These are phyloP conservation scores for Pseudogymnoascus sp. DNA, from an alignment of 2,329 filamentous ascomycete species.

Conservation along the genomic window DNA sequence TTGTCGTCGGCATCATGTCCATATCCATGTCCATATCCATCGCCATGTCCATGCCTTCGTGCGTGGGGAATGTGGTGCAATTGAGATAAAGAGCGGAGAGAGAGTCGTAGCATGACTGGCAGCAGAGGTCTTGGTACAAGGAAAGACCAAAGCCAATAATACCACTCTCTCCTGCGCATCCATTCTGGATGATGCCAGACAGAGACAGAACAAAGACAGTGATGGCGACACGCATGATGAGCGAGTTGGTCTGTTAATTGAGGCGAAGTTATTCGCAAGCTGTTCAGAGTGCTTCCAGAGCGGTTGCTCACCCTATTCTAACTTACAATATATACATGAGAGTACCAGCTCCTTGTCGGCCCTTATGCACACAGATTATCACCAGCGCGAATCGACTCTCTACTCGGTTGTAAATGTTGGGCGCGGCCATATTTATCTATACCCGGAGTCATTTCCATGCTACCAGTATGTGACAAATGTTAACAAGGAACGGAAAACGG, in stretches of 20 bases:
- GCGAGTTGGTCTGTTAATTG: not conserved
- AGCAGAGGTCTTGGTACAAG: constrained; percentile 23
- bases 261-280: not conserved
- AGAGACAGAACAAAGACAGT: not conserved
- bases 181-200: not conserved
- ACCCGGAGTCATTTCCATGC: not conserved
- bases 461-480: not conserved
- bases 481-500: not conserved
- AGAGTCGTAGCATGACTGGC: constrained; percentile 22
- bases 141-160: constrained; percentile 26
- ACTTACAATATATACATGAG: constrained; percentile 1
- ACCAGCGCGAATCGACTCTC: not conserved
- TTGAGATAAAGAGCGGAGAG: constrained; percentile 22
- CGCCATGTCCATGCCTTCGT: constrained; percentile 11
- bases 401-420: not conserved
- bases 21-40: constrained; percentile 21
- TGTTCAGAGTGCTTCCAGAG: not conserved
- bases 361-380: not conserved
- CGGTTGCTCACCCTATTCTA: not conserved
- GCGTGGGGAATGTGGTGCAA: constrained; percentile 22
- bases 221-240: not conserved
- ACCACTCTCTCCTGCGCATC: constrained; percentile 15
- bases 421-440: not conserved
- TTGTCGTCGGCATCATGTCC: constrained; percentile 9
- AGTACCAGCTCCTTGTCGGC: not conserved